Percentiles rank a stretch among this genome's conserved stretches.
Conservation (phyloP, 805 yeast genomes). For the Cyberlindnera sargentensis region DNA sequence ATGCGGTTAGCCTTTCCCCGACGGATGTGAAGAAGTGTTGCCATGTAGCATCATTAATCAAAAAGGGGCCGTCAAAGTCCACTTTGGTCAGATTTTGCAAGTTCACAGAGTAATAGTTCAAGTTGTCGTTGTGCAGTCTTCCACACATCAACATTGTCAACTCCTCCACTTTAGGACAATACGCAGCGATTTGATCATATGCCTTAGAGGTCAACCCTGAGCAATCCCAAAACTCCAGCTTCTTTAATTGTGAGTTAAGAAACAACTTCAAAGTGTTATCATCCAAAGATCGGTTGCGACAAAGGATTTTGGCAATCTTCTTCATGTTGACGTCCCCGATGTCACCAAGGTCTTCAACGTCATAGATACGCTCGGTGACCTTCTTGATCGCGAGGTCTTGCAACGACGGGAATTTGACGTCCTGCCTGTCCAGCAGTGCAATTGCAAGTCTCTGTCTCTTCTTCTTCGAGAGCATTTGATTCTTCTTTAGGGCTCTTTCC, state of each 20-base stretch:
- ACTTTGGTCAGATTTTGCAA: constrained; percentile 47
- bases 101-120: constrained; percentile 55
- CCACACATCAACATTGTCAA: constrained; percentile 89
- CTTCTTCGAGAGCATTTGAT: constrained; percentile 60
- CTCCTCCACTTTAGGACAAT: constrained; percentile 63
- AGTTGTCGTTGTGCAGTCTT: constrained; percentile 70
- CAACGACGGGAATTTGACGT: constrained; percentile 55
- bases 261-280: constrained; percentile 69
- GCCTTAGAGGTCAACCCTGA: constrained; percentile 66
- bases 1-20: constrained; percentile 46
- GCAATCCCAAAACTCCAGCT: constrained; percentile 86
- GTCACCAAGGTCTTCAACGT: constrained; percentile 80
- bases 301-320: constrained; percentile 68
- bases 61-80: constrained; percentile 83
- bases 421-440: constrained; percentile 70
- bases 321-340: constrained; percentile 68
- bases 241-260: constrained; percentile 48
- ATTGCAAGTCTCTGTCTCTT: constrained; percentile 75
- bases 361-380: constrained; percentile 60
- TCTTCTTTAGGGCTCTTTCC: constrained; percentile 37
- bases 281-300: constrained; percentile 75
- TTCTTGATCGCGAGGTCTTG: constrained; percentile 76
- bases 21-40: constrained; percentile 55
- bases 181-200: constrained; percentile 62
- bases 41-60: constrained; percentile 77